A percentile compares a stretch with the other conserved stretches of the same genome.
These are phyloP conservation scores for Salmacisia buchloeana DNA, from an alignment of 1,284 basidiomycete species.

Conservation along the genomic window DNA sequence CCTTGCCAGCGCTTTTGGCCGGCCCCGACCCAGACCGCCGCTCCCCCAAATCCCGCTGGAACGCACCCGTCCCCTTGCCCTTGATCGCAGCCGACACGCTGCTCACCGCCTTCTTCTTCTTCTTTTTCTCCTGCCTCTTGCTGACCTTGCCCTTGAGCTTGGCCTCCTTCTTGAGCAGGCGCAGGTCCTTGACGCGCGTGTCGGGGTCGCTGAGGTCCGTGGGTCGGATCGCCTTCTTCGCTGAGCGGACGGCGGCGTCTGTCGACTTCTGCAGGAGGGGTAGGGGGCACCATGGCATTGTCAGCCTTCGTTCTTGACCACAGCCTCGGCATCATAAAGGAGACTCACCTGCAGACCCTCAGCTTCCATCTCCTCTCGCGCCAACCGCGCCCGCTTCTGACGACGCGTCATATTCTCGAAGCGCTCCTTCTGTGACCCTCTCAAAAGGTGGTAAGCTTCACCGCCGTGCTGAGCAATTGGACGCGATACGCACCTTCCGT, in stretches of 20 bases:
- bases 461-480: slow-evolving; percentile 8
- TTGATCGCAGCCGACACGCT: neutral
- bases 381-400: slow-evolving; percentile 35
- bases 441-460: neutral
- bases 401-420: slow-evolving; percentile 40
- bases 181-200: slow-evolving; percentile 13
- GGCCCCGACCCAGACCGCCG: neutral
- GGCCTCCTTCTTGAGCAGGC: slow-evolving; percentile 17
- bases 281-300: slow-evolving; percentile 11
- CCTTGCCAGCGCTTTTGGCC: neutral
- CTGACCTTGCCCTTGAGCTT: slow-evolving; percentile 14
- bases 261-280: slow-evolving; percentile 11
- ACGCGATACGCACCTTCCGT: slow-evolving; percentile 7
- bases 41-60: slow-evolving; percentile 8
- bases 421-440: slow-evolving; percentile 16
- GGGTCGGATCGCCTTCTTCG: slow-evolving; percentile 39
- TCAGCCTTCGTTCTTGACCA: too few relatives aligned
- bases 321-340: too few relatives aligned
- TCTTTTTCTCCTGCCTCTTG: slow-evolving; percentile 3
- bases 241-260: slow-evolving; percentile 36
- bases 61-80: neutral
- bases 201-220: slow-evolving; percentile 35
- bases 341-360: slow-evolving; percentile 1
- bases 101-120: slow-evolving; percentile 10
- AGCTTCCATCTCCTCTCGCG: slow-evolving; percentile 40